These are phyloP conservation scores for Solanum virginianum DNA, from an alignment of 257 asterid species.

Conservation along the genomic window DNA sequence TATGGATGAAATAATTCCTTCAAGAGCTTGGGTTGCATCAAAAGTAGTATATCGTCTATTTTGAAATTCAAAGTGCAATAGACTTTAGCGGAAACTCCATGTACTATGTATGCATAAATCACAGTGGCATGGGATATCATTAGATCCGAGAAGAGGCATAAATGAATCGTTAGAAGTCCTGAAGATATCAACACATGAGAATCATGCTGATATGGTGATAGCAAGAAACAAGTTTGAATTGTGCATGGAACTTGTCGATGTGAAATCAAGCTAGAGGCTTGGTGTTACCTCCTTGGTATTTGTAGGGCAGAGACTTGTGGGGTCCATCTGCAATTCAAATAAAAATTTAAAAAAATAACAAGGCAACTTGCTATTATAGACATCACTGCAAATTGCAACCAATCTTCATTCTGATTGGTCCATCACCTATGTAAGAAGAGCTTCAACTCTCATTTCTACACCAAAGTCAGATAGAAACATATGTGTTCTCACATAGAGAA, in stretches of 20 bases:
- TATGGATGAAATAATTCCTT: background rate
- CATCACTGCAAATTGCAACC: background rate
- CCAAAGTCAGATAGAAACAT: no score
- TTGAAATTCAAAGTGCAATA: no score
- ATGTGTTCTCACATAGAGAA: background rate
- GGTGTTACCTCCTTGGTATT: background rate
- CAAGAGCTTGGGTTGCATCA: background rate
- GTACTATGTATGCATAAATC: background rate
- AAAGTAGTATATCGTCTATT: no score
- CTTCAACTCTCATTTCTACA: background rate
- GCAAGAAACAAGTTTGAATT: background rate
- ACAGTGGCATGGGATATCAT: background rate
- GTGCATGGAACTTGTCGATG: no score
- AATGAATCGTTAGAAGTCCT: background rate
- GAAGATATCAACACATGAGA: background rate
- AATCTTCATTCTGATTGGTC: background rate
- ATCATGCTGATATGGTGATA: background rate
- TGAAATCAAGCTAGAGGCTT: background rate
- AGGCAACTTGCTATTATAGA: background rate
- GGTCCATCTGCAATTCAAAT: background rate
- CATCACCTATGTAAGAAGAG: background rate
- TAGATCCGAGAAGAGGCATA: background rate
- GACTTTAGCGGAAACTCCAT: background rate
- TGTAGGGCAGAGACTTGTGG: background rate
- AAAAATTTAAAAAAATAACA: no score